Evolutionary conservation across 345 rosid genomes (phyloP).

Genomic region (Pseudoturritis turrita): DNA sequence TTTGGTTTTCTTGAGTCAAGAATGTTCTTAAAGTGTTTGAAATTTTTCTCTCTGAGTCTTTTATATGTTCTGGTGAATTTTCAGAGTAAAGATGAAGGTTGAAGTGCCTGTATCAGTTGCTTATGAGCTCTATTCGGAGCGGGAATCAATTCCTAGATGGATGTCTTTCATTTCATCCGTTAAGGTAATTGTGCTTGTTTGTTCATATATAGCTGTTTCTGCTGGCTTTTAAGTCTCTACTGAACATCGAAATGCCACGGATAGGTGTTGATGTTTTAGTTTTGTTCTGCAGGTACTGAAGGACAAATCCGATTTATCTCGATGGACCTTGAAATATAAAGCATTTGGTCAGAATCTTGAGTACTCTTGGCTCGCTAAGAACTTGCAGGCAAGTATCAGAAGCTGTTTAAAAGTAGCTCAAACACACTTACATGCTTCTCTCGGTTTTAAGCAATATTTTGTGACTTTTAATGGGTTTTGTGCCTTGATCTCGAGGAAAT

Average conservation of each 20-base stretch:
- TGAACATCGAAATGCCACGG: background rate
- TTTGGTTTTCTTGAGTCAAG: background rate
- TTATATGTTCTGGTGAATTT: slow-evolving; percentile 1
- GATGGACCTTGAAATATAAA: slow-evolving; percentile 71
- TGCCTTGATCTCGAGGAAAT: background rate
- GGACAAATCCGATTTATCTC: slow-evolving; percentile 71
- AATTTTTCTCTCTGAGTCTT: background rate
- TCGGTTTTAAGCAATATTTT: no score
- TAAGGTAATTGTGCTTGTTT: slow-evolving; percentile 37
- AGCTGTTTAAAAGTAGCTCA: background rate
- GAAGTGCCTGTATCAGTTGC: slow-evolving; percentile 76
- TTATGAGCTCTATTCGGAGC: slow-evolving; percentile 60
- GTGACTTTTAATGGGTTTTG: no score
- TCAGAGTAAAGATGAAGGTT: slow-evolving; percentile 75
- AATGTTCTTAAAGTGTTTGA: background rate
- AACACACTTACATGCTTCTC: no score
- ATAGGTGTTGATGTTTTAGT: background rate
- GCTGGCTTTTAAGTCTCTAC: background rate
- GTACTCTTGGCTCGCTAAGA: slow-evolving; percentile 89
- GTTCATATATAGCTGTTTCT: background rate
- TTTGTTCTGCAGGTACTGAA: slow-evolving; percentile 48
- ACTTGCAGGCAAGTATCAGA: slow-evolving; percentile 60
- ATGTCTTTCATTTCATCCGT: slow-evolving; percentile 92
- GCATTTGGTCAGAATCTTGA: slow-evolving; percentile 87
- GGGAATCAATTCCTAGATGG: slow-evolving; percentile 89